These are phyloP conservation scores for Tricholoma matsutake DNA, from an alignment of 768 basidiomycete genomes.

Conservation along the genomic window DNA sequence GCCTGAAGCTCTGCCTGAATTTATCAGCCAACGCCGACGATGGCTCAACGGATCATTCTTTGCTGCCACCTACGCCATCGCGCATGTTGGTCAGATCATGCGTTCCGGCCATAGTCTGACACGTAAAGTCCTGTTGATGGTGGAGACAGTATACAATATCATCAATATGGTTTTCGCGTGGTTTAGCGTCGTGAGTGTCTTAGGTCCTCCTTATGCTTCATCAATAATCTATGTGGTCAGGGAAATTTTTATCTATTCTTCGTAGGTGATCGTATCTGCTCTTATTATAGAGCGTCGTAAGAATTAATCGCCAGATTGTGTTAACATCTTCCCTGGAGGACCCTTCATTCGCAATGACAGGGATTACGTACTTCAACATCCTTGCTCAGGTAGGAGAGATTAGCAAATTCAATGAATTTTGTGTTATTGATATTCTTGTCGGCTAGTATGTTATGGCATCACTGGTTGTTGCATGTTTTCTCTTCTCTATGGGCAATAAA, in stretches of 20 bases:
- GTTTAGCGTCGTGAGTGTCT: conserved; percentile 77
- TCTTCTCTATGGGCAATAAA: conserved; percentile 95
- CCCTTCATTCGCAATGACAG: conserved; percentile 55
- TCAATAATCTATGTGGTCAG: conserved; percentile 30
- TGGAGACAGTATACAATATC: conserved; percentile 85
- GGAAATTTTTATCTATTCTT: conserved; percentile 97
- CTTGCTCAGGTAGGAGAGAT: conserved; percentile 58
- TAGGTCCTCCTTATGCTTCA: neutral
- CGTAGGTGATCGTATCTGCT: conserved; percentile 42
- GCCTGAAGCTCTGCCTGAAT: conserved; percentile 88
- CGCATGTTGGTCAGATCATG: conserved; percentile 78
- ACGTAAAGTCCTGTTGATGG: conserved; percentile 69
- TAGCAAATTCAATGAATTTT: neutral
- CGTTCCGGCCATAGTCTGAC: conserved; percentile 76
- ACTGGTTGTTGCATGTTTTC: conserved; percentile 83
- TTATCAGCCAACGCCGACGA: conserved; percentile 87
- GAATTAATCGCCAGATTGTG: conserved; percentile 56
- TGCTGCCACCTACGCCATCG: conserved; percentile 89
- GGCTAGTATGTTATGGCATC: conserved; percentile 78
- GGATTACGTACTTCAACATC: conserved; percentile 73
- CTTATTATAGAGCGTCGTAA: neutral
- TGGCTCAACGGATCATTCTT: conserved; percentile 95
- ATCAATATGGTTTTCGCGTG: conserved; percentile 88
- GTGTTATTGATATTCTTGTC: neutral
- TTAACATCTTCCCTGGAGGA: conserved; percentile 87